phyloP scores from a whole-genome alignment of 176 grass and related monocot species.

The maize (Zea mays) region Zm-B73-REFERENCE-NAM-5.0 NC_050100.1:206725001-206725500 shows the following conservation, averaged over 20 bases:
- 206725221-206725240: neutral
- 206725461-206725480: slow-evolving; percentile 6
- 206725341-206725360: slow-evolving; percentile 30
- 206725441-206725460: neutral
- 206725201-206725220: no score
- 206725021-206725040: neutral
- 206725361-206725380: slow-evolving; percentile 8
- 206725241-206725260: neutral
- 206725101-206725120: slow-evolving; percentile 11
- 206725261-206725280: neutral
- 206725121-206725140: neutral
- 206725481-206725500: neutral
- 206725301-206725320: slow-evolving; percentile 20
- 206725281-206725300: neutral
- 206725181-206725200: no score
- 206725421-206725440: slow-evolving; percentile 19
- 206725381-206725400: slow-evolving; percentile 17
- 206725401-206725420: slow-evolving; percentile 5
- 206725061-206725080: neutral
- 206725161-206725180: neutral
- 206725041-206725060: slow-evolving; percentile 1
- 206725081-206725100: slow-evolving; percentile 21
- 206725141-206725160: neutral
- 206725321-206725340: slow-evolving; percentile 8
- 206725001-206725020: neutral